phyloP scores from a whole-genome alignment of 345 rosid genomes.

The Sisymbrium irio region DNA sequence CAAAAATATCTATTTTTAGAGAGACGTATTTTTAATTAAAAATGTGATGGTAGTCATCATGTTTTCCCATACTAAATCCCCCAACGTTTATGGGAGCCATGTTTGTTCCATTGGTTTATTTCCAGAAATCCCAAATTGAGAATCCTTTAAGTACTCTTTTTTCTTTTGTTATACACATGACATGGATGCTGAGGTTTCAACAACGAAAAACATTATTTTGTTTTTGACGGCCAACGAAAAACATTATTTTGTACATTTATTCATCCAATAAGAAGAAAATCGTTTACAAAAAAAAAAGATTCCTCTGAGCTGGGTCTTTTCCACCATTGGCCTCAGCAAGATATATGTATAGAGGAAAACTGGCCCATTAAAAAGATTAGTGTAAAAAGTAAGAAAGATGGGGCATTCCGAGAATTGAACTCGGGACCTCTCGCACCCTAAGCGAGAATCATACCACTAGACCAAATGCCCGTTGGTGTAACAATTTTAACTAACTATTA shows the following conservation, averaged over 20 bases:
- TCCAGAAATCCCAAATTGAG: background rate
- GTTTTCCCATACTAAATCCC: conserved; percentile 1
- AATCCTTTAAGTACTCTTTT: too few species aligned
- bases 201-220: background rate
- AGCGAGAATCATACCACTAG: conserved; percentile 88
- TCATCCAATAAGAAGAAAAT: background rate
- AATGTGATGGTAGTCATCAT: conserved; percentile 25
- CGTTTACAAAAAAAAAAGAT: background rate
- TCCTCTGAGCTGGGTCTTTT: background rate
- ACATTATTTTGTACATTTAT: background rate
- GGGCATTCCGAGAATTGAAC: conserved; percentile 75
- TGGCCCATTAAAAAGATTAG: background rate
- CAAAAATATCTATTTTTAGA: background rate
- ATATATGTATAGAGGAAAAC: background rate
- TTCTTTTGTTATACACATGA: background rate
- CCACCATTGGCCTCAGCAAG: background rate
- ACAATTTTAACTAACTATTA: too few species aligned
- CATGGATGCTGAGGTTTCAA: background rate
- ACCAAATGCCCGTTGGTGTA: conserved; percentile 44
- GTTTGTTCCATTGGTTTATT: background rate
- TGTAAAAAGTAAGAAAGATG: background rate
- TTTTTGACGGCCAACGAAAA: too few species aligned
- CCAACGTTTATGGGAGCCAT: conserved; percentile 29
- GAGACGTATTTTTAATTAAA: background rate
- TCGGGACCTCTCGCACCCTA: conserved; percentile 84